Base-by-base conservation (phyloP, 1,139 yeast species). In the Kurtzmaniella quercitrusa region DNA sequence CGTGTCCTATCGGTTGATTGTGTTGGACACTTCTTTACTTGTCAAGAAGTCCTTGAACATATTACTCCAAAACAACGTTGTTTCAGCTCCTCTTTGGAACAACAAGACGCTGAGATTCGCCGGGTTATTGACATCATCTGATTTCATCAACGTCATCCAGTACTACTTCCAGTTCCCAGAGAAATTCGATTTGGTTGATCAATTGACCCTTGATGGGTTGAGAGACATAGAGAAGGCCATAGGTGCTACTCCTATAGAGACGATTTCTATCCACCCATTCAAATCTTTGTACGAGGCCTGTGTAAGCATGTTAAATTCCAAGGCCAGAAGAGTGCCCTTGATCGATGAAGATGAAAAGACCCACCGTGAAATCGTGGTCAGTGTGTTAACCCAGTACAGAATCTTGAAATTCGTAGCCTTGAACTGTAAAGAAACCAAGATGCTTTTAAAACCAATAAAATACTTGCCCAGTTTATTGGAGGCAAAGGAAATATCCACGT, bases 81-180 rank as follows among this genome's bases (percentile, higher is more conserved):
- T 94, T 27, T 85, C 95, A 41, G 98, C 98, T 2, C 98, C 99
- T 3, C 72, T 94, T 48, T 94, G 99, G 99, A 88, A 93, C 63
- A 85, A 90, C 47, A 80, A 85, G 58, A 84, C 87, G 5, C 85
- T 95, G 17, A 75, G 88, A 55, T 94, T 93, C 68, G 98, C 98
- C 1, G 99, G 99, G 3, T 75, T 94, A 50, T 72, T 94, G 59
- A 93, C 98, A 2, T 84, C 95, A 25, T 80, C 88, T 38, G 98
- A 94, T 68, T 94, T 91, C 62, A 87, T 93, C 53, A 93, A 93
- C 57, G 98, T 93, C 41, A 89, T 94, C 51, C 96, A 93, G 61
- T 93, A 93, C 66, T 93, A 91, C 64, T 85, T 90, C 58, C 95
- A 89, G 54, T 84, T 80, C 56, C 96, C 96, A 0, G 96, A 90